These are phyloP conservation scores for Cyberlindnera xylosilytica DNA, from an alignment of 805 yeast genomes.

Conservation along the genomic window DNA sequence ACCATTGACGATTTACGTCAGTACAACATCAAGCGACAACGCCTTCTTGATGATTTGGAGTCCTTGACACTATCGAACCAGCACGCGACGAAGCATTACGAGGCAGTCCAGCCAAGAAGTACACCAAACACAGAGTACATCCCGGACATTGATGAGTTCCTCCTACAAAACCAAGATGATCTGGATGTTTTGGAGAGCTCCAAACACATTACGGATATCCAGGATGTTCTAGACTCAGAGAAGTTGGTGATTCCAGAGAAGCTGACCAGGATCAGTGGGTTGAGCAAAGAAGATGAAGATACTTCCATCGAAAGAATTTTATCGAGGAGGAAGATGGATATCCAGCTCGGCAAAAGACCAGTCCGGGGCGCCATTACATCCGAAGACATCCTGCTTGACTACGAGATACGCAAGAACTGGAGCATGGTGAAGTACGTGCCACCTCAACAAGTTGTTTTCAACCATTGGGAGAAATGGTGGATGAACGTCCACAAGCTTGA, in stretches of 20 bases:
- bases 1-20: conserved; percentile 23
- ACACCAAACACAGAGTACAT: conserved; percentile 13
- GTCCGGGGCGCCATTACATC: conserved; percentile 8
- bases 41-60: conserved; percentile 33
- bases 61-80: conserved; percentile 21
- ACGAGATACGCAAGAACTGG: conserved; percentile 25
- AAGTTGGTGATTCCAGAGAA: conserved; percentile 13
- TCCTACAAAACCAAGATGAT: conserved; percentile 23
- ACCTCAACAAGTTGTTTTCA: conserved; percentile 19
- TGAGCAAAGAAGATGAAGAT: conserved; percentile 3
- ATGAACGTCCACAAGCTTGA: conserved; percentile 11
- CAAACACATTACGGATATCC: conserved; percentile 8
- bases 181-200: conserved; percentile 20
- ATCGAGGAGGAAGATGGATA: conserved; percentile 4
- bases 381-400: conserved; percentile 25
- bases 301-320: conserved; percentile 10
- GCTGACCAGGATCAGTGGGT: conserved; percentile 4
- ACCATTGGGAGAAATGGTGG: conserved; percentile 32
- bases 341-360: background rate
- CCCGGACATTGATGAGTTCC: conserved; percentile 22
- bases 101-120: conserved; percentile 9
- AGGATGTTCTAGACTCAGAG: conserved; percentile 1
- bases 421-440: conserved; percentile 30
- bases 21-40: conserved; percentile 33
- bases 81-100: conserved; percentile 4